Evolutionary conservation across 1,284 basidiomycete genomes (phyloP).

Genomic region (Grifola frondosa): DNA sequence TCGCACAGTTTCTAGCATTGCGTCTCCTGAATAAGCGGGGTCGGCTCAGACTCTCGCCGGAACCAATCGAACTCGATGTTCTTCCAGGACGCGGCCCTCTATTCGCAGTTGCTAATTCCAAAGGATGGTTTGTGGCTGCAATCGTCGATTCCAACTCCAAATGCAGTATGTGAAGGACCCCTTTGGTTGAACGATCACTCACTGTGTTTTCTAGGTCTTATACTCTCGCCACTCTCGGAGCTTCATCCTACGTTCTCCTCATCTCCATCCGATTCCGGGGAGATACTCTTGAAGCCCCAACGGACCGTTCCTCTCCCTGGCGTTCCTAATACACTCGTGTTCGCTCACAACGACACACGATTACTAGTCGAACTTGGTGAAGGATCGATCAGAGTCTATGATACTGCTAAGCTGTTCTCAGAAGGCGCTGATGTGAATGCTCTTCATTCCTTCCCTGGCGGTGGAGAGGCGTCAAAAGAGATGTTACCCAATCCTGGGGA

Average conservation of each 20-base stretch:
- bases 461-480: slow-evolving; percentile 45
- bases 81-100: slow-evolving; percentile 42
- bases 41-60: slow-evolving; percentile 57
- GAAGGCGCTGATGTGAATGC: slow-evolving; percentile 43
- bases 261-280: slow-evolving; percentile 34
- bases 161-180: slow-evolving; percentile 41
- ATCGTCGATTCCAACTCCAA: slow-evolving; percentile 35
- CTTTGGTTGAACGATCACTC: too few relatives aligned
- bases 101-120: slow-evolving; percentile 56
- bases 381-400: slow-evolving; percentile 60
- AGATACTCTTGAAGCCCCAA: slow-evolving; percentile 45
- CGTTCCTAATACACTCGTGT: slow-evolving; percentile 50
- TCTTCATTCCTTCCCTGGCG: slow-evolving; percentile 46
- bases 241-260: slow-evolving; percentile 50
- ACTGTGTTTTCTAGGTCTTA: slow-evolving; percentile 42
- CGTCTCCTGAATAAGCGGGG: slow-evolving; percentile 57
- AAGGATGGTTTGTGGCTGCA: slow-evolving; percentile 67
- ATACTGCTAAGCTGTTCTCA: slow-evolving; percentile 49
- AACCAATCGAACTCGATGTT: slow-evolving; percentile 43
- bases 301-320: slow-evolving; percentile 45
- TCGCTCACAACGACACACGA: slow-evolving; percentile 58
- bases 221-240: slow-evolving; percentile 55
- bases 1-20: slow-evolving; percentile 44
- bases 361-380: slow-evolving; percentile 58
- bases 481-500: slow-evolving; percentile 68